phyloP scores from a whole-genome alignment of 352 stramenopile genomes.

The Globisporangium nagaii region DNA sequence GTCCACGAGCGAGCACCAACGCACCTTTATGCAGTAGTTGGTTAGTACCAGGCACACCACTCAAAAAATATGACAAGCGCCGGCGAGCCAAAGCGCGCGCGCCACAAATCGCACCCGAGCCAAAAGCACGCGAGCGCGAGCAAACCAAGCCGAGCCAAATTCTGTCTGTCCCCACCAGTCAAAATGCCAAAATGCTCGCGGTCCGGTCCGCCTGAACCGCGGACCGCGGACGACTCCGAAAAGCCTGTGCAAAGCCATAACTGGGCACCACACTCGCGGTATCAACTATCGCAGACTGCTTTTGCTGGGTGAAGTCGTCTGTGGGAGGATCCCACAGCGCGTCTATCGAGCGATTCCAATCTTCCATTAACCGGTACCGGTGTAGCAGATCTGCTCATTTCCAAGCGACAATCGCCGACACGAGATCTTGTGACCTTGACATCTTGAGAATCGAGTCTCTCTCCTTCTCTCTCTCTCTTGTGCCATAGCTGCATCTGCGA shows the following conservation, averaged over 20 bases:
- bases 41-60: slow-evolving; percentile 70
- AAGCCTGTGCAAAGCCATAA: slow-evolving; percentile 7
- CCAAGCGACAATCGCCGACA: neutral
- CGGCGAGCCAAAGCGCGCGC: neutral
- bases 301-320: too few relatives aligned
- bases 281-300: too few relatives aligned
- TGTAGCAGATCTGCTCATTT: neutral
- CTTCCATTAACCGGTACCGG: neutral
- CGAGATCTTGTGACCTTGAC: too few relatives aligned
- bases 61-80: slow-evolving; percentile 47
- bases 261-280: neutral
- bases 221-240: neutral
- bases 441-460: too few relatives aligned
- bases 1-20: neutral
- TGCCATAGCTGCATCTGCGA: too few relatives aligned
- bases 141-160: too few relatives aligned
- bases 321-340: too few relatives aligned
- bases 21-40: slow-evolving; percentile 27
- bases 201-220: slow-evolving; percentile 3
- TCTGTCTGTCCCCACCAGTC: too few relatives aligned
- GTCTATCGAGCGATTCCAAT: neutral
- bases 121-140: slow-evolving; percentile 1
- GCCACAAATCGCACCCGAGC: neutral
- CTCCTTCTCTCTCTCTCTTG: too few relatives aligned
- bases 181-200: too few relatives aligned